Evolutionary conservation across 2,329 filamentous ascomycete species (phyloP), one percentile per base, ranked within the genome.

Genomic region (Phoma sp.): DNA sequence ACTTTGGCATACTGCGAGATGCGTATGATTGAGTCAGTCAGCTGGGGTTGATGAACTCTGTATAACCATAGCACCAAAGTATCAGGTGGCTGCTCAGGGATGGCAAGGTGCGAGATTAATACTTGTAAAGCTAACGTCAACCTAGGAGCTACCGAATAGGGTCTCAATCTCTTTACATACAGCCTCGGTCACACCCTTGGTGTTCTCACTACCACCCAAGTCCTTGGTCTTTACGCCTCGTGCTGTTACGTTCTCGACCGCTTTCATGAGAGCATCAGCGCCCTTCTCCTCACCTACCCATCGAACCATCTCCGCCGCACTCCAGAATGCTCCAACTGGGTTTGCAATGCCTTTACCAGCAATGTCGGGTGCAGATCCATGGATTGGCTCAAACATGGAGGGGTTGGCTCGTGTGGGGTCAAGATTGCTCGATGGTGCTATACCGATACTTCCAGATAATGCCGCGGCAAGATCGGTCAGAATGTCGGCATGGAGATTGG

Each of bases 261-360:
- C 82, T 43, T 81, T 77, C 74, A 89, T 81, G 22, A 89, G 73
- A 38, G 75, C 73, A 52, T 83, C 80, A 0, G 85, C 83, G 0
- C 84, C 85, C 3, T 80, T 76, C 30, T 81, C 78, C 53, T 86
- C 75, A 0, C 86, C 86, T n/a, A 89, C 69, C 81, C 86, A 87
- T 36, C 80, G 74, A 10, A 88, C 78, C 83, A 90, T 85, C 77
- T 89, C 87, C 4, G 86, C 85, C 0, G 84, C 86, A 0, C 86
- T 87, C 87, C 87, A 89, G 68, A 89, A 87, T 6, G 86, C 86
- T 6, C 82, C 86, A 0, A 89, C 79, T 0, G 86, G 85, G 64
- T 88, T 88, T 1, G 85, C 84, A 25, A 85, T 77, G 0, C 84
- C 85, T 63, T 84, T 82, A 3, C 86, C 85, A 1, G 83, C 83